Evolutionary conservation across 768 basidiomycete species (phyloP).

Genomic region (Macrolepiota fuliginosa): DNA sequence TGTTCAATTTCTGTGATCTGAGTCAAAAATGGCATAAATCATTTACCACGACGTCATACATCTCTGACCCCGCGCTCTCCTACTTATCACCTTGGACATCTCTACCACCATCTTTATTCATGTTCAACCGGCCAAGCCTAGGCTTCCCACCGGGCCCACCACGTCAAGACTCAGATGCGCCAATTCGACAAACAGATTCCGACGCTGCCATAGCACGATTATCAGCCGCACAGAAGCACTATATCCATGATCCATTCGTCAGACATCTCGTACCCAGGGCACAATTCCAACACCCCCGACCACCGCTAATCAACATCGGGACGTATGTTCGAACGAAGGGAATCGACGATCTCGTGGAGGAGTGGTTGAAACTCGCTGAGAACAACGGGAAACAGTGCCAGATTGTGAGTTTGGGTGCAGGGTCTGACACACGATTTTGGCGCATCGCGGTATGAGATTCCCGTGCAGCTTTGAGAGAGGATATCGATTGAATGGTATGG

Average conservation of each 20-base stretch:
- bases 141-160: constrained; percentile 9
- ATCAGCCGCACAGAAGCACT: constrained; percentile 82
- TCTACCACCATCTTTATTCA: neutral
- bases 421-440: constrained; percentile 97
- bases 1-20: neutral
- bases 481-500: neutral
- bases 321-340: constrained; percentile 84
- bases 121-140: constrained; percentile 2
- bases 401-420: constrained; percentile 92
- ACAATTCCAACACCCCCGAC: constrained; percentile 57
- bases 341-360: constrained; percentile 72
- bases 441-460: constrained; percentile 57
- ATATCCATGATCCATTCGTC: constrained; percentile 77
- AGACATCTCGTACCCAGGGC: constrained; percentile 64
- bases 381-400: constrained; percentile 57
- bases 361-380: constrained; percentile 53
- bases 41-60: neutral
- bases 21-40: neutral
- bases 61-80: neutral
- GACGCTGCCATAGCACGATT: constrained; percentile 83
- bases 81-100: neutral
- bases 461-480: neutral
- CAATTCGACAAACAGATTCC: constrained; percentile 75
- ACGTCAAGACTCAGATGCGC: constrained; percentile 47
- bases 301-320: constrained; percentile 94